Conservation (phyloP, 352 stramenopile genomes). For the Globisporangium sylvaticum region DNA sequence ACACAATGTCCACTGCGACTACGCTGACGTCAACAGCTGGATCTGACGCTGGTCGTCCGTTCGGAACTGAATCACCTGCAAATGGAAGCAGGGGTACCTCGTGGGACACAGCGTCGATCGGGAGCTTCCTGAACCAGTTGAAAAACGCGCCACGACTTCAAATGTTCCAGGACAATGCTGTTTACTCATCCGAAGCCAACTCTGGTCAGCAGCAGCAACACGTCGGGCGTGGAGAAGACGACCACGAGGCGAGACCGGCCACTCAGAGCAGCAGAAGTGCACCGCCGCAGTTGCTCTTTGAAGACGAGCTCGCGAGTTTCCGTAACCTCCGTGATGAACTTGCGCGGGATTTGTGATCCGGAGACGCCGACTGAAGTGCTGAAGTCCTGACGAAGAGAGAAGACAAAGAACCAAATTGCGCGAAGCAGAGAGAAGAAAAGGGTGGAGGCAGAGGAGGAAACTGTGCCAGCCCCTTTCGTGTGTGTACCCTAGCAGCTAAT, state of each 20-base stretch:
- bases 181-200: not conserved
- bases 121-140: slow-evolving; percentile 75
- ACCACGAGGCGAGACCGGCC: not conserved
- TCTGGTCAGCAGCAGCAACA: not conserved
- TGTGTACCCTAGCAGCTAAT: not conserved
- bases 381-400: not conserved
- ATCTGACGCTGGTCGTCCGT: slow-evolving; percentile 20
- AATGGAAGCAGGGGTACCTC: slow-evolving; percentile 17
- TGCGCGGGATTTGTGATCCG: slow-evolving; percentile 27
- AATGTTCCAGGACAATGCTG: slow-evolving; percentile 13
- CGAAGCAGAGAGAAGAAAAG: not conserved
- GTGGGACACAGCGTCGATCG: slow-evolving; percentile 61
- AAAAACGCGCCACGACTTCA: slow-evolving; percentile 71
- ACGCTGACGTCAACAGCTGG: slow-evolving; percentile 41
- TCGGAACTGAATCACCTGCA: slow-evolving; percentile 17
- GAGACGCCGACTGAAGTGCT: not conserved
- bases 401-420: not conserved
- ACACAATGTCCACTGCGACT: slow-evolving; percentile 30
- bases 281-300: slow-evolving; percentile 37
- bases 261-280: slow-evolving; percentile 4
- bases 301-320: slow-evolving; percentile 76
- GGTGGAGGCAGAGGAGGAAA: not conserved
- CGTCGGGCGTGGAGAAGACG: not conserved
- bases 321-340: slow-evolving; percentile 67
- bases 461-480: not conserved